A percentile compares a stretch with the other conserved stretches of the same genome.
Conservation (phyloP, 106 monocot species). For the Dioscorea zingiberensis region DNA sequence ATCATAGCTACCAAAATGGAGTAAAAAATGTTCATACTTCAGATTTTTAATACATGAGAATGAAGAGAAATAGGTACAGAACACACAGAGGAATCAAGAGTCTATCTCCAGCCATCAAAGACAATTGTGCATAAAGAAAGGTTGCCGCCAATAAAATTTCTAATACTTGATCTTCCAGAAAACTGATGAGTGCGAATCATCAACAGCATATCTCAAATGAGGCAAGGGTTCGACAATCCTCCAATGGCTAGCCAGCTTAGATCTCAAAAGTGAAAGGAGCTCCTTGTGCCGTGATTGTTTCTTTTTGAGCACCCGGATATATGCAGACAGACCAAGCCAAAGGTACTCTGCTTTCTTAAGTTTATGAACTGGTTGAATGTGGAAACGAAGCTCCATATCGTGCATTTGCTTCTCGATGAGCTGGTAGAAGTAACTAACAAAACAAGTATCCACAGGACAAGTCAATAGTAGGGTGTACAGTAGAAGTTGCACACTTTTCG, state of each 20-base stretch:
- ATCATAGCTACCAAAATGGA: too few species aligned
- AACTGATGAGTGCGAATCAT: conserved; percentile 70
- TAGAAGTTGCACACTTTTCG: background rate
- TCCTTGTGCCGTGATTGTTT: conserved; percentile 70
- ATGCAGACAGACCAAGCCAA: conserved; percentile 76
- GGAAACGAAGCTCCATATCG: conserved; percentile 17
- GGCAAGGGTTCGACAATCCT: conserved; percentile 5
- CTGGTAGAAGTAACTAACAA: conserved; percentile 55
- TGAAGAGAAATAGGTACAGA: too few species aligned
- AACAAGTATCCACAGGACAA: background rate
- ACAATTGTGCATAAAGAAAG: too few species aligned
- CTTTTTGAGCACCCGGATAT: conserved; percentile 53
- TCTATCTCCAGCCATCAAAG: too few species aligned
- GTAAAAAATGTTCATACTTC: too few species aligned
- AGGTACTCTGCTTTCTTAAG: conserved; percentile 46
- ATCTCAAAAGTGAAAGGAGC: conserved; percentile 37
- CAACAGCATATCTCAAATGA: conserved; percentile 46
- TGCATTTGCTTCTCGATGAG: conserved; percentile 69
- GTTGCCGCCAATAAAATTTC: background rate
- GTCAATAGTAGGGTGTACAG: background rate
- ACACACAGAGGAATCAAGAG: too few species aligned
- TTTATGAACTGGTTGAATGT: conserved; percentile 31
- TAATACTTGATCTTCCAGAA: conserved; percentile 60
- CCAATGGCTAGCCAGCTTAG: conserved; percentile 22
- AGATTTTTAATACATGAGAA: too few species aligned